These are phyloP conservation scores for Exophiala aquamarina DNA, from an alignment of 2,329 filamentous ascomycete genomes.

Conservation along the genomic window DNA sequence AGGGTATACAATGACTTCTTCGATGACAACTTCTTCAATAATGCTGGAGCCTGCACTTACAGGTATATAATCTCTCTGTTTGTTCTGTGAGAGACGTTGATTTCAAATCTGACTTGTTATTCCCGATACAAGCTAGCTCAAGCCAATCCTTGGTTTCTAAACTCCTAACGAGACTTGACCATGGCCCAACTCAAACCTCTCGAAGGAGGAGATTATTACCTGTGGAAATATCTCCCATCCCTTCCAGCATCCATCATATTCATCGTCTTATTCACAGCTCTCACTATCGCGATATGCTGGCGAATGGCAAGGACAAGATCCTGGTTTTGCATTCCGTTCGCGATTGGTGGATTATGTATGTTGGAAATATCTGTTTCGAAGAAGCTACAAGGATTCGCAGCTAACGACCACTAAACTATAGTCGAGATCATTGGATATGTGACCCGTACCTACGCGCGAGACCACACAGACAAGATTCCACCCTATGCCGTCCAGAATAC, in stretches of 20 bases:
- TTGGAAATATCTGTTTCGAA: neutral
- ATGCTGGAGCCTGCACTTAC: too few relatives aligned
- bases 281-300: slow-evolving; percentile 31
- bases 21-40: too few relatives aligned
- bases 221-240: slow-evolving; percentile 32
- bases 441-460: slow-evolving; percentile 28
- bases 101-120: too few relatives aligned
- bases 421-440: slow-evolving; percentile 42
- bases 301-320: slow-evolving; percentile 30
- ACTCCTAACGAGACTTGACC: too few relatives aligned
- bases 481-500: slow-evolving; percentile 37
- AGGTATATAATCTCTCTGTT: too few relatives aligned
- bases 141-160: too few relatives aligned
- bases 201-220: slow-evolving; percentile 9
- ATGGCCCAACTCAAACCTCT: slow-evolving; percentile 12
- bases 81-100: too few relatives aligned
- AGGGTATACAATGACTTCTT: too few relatives aligned
- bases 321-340: slow-evolving; percentile 37
- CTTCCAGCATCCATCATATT: slow-evolving; percentile 29
- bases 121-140: too few relatives aligned
- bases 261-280: slow-evolving; percentile 30
- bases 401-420: slow-evolving; percentile 4
- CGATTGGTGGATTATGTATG: slow-evolving; percentile 41
- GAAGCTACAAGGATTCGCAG: neutral
- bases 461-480: slow-evolving; percentile 2